A percentile compares a stretch with the other conserved stretches of the same genome.
These are phyloP conservation scores for Fusarium pseudograminearum DNA, from an alignment of 2,329 filamentous ascomycete genomes.

Conservation along the genomic window DNA sequence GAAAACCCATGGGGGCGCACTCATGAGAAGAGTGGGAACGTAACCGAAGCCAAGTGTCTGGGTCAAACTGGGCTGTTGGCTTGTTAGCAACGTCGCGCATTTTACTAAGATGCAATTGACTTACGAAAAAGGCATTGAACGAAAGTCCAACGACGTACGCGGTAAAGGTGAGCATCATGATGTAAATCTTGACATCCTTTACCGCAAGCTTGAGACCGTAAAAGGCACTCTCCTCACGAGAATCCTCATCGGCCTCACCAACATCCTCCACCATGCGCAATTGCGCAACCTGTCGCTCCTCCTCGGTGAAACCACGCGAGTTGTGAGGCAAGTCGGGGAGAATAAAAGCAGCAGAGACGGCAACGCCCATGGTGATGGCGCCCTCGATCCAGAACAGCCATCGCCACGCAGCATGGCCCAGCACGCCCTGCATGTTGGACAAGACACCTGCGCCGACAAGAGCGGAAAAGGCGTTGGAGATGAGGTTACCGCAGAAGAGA, in stretches of 20 bases:
- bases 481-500: conserved; percentile 69
- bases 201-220: conserved; percentile 69
- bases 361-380: conserved; percentile 62
- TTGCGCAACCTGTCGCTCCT: conserved; percentile 68
- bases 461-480: conserved; percentile 70
- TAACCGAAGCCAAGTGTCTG: conserved; percentile 65
- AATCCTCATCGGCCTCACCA: conserved; percentile 66
- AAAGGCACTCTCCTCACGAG: conserved; percentile 61
- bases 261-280: conserved; percentile 69
- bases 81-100: background rate
- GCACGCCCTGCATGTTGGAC: conserved; percentile 67
- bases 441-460: conserved; percentile 70
- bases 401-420: conserved; percentile 68
- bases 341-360: conserved; percentile 60
- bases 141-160: conserved; percentile 70
- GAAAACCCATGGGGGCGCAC: conserved; percentile 69
- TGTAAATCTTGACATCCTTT: conserved; percentile 71
- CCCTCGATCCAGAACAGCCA: conserved; percentile 74
- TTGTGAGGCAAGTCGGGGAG: conserved; percentile 68
- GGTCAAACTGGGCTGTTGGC: conserved; percentile 59
- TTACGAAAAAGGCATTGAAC: conserved; percentile 68
- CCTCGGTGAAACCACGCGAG: conserved; percentile 67
- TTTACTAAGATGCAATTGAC: background rate
- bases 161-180: conserved; percentile 72
- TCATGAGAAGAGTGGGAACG: conserved; percentile 66